These are phyloP conservation scores for Fonsecaea nubica DNA, from an alignment of 2,329 filamentous ascomycete species.

Conservation along the genomic window DNA sequence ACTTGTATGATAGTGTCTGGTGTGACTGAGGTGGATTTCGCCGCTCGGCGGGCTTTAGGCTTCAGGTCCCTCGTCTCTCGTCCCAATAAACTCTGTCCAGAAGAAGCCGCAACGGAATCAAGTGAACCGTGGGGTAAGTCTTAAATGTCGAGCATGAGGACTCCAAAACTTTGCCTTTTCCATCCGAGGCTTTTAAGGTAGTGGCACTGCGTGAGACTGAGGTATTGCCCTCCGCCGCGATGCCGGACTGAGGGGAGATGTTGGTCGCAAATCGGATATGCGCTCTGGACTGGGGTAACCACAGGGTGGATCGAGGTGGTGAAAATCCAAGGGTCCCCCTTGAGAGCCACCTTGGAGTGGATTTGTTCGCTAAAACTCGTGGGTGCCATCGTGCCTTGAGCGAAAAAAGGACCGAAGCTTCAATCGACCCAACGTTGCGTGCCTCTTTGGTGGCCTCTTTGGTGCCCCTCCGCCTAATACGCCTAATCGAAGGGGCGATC, in stretches of 20 bases:
- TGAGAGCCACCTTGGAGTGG: neutral
- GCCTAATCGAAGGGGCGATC: slow-evolving; percentile 26
- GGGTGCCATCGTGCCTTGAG: slow-evolving; percentile 32
- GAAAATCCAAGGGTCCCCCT: slow-evolving; percentile 10
- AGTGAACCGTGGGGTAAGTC: slow-evolving; percentile 22
- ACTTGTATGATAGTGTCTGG: too few relatives aligned
- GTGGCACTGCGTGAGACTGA: slow-evolving; percentile 26
- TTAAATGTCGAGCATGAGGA: slow-evolving; percentile 23
- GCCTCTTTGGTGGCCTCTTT: slow-evolving; percentile 6
- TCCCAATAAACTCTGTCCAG: neutral
- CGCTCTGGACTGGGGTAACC: slow-evolving; percentile 11
- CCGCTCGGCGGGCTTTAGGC: slow-evolving; percentile 9
- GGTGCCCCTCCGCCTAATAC: neutral
- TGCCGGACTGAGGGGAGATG: slow-evolving; percentile 2
- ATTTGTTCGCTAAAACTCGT: slow-evolving; percentile 26
- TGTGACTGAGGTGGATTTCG: slow-evolving; percentile 8
- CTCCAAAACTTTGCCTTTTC: slow-evolving; percentile 9
- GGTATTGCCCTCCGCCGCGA: slow-evolving; percentile 26
- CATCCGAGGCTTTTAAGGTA: slow-evolving; percentile 6
- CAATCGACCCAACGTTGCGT: slow-evolving; percentile 17
- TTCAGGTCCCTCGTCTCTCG: neutral
- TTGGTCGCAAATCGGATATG: slow-evolving; percentile 23
- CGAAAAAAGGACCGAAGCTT: slow-evolving; percentile 30
- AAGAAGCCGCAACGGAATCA: slow-evolving; percentile 10
- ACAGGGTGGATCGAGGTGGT: slow-evolving; percentile 25